phyloP scores from a whole-genome alignment of 2,329 filamentous ascomycete genomes.

The Leptographium procerum region DNA sequence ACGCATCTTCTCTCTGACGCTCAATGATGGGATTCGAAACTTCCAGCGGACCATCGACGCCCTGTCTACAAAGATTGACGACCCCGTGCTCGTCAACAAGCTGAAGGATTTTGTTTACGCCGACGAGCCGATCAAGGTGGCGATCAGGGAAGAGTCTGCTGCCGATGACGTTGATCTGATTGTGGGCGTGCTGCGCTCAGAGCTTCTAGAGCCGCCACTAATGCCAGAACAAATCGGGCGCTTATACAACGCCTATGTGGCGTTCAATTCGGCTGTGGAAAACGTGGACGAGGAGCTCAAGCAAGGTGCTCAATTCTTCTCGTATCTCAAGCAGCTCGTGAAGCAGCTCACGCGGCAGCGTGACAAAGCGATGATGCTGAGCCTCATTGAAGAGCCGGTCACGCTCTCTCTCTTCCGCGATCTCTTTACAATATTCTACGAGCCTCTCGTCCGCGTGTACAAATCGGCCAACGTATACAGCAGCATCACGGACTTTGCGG shows the following conservation, averaged over 20 bases:
- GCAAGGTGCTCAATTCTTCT: constrained; percentile 83
- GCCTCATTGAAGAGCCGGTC: constrained; percentile 91
- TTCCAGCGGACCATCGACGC: constrained; percentile 81
- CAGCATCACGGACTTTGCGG: constrained; percentile 90
- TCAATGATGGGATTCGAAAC: constrained; percentile 78
- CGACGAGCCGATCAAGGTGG: constrained; percentile 61
- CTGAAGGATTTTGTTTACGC: constrained; percentile 68
- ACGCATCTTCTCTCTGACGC: constrained; percentile 82
- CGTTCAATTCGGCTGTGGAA: constrained; percentile 90
- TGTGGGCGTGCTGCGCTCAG: constrained; percentile 72
- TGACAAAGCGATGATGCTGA: constrained; percentile 95
- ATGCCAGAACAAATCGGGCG: constrained; percentile 65
- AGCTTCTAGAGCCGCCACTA: constrained; percentile 61
- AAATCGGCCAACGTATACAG: constrained; percentile 98
- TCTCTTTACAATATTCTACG: constrained; percentile 97
- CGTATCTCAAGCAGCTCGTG: constrained; percentile 85
- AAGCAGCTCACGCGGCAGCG: constrained; percentile 85
- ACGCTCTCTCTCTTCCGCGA: constrained; percentile 93
- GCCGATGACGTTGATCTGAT: constrained; percentile 72
- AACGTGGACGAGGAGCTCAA: constrained; percentile 82
- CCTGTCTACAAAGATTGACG: constrained; percentile 66
- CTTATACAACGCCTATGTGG: constrained; percentile 89
- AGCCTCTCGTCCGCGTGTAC: constrained; percentile 91
- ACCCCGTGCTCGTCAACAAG: constrained; percentile 68
- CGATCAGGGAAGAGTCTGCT: constrained; percentile 62